phyloP scores from a whole-genome alignment of 768 basidiomycete species.

The Collybia nuda region DNA sequence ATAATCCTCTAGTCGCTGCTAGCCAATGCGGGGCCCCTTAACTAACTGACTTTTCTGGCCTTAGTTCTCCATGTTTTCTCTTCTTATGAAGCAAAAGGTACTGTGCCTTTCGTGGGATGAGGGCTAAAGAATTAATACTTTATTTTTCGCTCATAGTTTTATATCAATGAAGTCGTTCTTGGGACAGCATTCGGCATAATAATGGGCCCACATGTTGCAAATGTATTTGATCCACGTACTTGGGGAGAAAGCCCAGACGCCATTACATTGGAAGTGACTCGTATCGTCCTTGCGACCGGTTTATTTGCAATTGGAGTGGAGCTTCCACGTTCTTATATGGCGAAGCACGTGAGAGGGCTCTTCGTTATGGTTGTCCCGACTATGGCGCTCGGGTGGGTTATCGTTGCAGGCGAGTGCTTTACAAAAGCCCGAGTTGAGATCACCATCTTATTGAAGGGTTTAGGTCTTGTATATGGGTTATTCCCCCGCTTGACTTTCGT shows the following conservation, averaged over 20 bases:
- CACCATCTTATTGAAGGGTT: conserved; percentile 40
- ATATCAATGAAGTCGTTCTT: conserved; percentile 91
- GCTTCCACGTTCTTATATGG: conserved; percentile 83
- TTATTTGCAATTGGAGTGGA: conserved; percentile 97
- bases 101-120: not conserved
- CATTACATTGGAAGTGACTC: conserved; percentile 57
- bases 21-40: too few species aligned
- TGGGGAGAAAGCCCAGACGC: conserved; percentile 47
- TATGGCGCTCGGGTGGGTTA: conserved; percentile 84
- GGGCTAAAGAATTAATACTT: not conserved
- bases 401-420: conserved; percentile 55
- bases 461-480: conserved; percentile 49
- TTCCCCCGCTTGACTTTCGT: conserved; percentile 74
- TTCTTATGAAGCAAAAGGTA: conserved; percentile 82
- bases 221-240: conserved; percentile 71
- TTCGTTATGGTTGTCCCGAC: conserved; percentile 75
- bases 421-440: not conserved
- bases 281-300: conserved; percentile 77
- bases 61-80: conserved; percentile 83
- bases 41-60: not conserved
- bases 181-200: conserved; percentile 71
- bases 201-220: conserved; percentile 72
- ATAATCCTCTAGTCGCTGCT: too few species aligned
- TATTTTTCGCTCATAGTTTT: conserved; percentile 46
- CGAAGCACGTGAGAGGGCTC: conserved; percentile 72